These are phyloP conservation scores for Xylaria sp. DNA, from an alignment of 2,329 filamentous ascomycete species.

Conservation along the genomic window DNA sequence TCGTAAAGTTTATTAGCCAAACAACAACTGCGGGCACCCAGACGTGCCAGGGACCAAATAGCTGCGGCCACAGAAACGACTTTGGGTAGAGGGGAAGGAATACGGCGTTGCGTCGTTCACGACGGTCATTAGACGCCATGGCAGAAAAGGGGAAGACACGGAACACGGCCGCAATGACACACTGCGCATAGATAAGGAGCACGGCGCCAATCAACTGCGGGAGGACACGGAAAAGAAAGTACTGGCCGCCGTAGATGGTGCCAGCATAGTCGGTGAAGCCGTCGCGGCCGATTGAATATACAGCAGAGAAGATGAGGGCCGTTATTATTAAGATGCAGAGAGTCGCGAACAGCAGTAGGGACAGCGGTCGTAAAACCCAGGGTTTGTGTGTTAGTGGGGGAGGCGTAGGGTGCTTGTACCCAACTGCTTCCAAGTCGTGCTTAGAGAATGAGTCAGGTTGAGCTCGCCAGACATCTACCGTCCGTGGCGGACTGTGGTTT, in stretches of 20 bases:
- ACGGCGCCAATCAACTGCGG: constrained; percentile 79
- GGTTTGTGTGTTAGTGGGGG: constrained; percentile 76
- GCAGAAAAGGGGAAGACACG: constrained; percentile 80
- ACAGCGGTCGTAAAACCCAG: constrained; percentile 72
- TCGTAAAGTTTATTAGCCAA: constrained; percentile 81
- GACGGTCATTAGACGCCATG: constrained; percentile 73
- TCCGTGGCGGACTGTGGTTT: constrained; percentile 41
- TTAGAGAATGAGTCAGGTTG: constrained; percentile 45
- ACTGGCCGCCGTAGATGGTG: constrained; percentile 74
- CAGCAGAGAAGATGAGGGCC: constrained; percentile 76
- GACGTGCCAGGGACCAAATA: constrained; percentile 72
- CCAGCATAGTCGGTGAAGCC: constrained; percentile 75
- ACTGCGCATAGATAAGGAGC: constrained; percentile 80
- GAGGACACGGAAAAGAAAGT: constrained; percentile 87
- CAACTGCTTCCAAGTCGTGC: constrained; percentile 51
- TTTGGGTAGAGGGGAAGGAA: constrained; percentile 76
- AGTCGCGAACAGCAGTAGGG: constrained; percentile 68
- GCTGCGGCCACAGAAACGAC: constrained; percentile 70
- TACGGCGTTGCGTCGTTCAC: constrained; percentile 70
- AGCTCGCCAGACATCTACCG: constrained; percentile 47
- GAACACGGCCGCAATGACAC: constrained; percentile 77
- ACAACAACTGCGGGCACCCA: constrained; percentile 73
- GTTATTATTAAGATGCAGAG: constrained; percentile 76
- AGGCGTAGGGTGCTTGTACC: constrained; percentile 46
- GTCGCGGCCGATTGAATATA: constrained; percentile 70